These are phyloP conservation scores for Tricholoma terreum DNA, from an alignment of 768 basidiomycete genomes.

Conservation along the genomic window DNA sequence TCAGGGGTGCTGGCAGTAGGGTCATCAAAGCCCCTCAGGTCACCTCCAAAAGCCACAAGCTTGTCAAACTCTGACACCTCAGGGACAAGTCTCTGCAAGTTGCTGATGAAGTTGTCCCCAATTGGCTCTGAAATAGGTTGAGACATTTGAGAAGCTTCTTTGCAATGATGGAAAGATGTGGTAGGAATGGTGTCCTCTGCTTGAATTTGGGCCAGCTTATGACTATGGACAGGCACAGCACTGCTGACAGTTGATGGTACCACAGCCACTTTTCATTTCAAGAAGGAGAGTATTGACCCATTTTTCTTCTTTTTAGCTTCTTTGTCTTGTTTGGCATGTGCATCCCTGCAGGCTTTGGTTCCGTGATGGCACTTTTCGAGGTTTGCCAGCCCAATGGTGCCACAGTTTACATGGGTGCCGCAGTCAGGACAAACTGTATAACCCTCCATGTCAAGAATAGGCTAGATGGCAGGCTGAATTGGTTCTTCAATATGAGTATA, in stretches of 20 bases:
- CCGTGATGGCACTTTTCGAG: constrained; percentile 12
- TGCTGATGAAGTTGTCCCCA: too few species aligned
- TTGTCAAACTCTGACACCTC: too few species aligned
- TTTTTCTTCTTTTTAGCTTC: constrained; percentile 5
- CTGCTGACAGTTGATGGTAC: background rate
- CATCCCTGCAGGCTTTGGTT: constrained; percentile 7
- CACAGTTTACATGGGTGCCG: constrained; percentile 10
- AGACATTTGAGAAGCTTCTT: too few species aligned
- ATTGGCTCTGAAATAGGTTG: too few species aligned
- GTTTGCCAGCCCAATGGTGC: constrained; percentile 13
- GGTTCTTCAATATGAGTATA: too few species aligned
- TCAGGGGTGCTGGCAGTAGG: too few species aligned
- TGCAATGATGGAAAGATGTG: background rate
- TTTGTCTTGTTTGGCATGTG: constrained; percentile 11
- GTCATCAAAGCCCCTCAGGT: too few species aligned
- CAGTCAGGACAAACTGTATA: constrained; percentile 18
- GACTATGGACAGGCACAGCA: background rate
- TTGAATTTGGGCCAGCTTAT: background rate
- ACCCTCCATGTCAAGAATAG: constrained; percentile 1
- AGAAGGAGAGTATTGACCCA: constrained; percentile 9
- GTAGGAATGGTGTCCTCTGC: background rate
- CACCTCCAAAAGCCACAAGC: too few species aligned
- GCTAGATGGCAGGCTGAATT: background rate
- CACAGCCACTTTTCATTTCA: background rate
- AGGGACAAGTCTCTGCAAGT: too few species aligned